These are phyloP conservation scores for Avena eriantha DNA, from an alignment of 176 grass and related monocot species.

Conservation along the genomic window DNA sequence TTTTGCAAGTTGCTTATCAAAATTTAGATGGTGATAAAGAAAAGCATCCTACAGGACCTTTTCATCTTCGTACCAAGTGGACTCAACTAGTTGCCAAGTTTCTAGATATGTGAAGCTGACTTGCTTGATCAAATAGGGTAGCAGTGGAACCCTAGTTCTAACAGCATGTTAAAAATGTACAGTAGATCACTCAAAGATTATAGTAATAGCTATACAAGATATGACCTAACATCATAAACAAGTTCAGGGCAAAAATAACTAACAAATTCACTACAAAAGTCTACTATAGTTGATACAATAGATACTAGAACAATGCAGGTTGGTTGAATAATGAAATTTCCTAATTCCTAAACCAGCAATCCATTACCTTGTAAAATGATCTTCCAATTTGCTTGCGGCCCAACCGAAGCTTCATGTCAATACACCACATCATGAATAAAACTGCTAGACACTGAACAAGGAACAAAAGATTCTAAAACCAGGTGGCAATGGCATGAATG, in stretches of 20 bases:
- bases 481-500: constrained; percentile 24
- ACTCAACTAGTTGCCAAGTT: constrained; percentile 9
- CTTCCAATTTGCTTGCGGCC: background rate
- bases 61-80: background rate
- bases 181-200: background rate
- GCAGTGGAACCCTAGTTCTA: constrained; percentile 4
- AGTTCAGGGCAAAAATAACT: background rate
- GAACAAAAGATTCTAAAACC: constrained; percentile 34
- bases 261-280: background rate
- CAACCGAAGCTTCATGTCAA: constrained; percentile 34
- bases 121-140: constrained; percentile 17
- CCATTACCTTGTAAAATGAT: constrained; percentile 40
- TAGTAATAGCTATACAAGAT: background rate
- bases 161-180: background rate
- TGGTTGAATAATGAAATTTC: background rate
- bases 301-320: background rate
- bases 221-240: background rate
- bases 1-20: background rate
- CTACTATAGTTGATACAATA: constrained; percentile 21
- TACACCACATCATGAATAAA: constrained; percentile 23
- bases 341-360: constrained; percentile 23
- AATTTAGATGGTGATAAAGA: background rate
- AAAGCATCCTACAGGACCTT: background rate
- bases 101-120: background rate
- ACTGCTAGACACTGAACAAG: constrained; percentile 4